phyloP scores from a whole-genome alignment of 129 eudicot genomes.

The Lonicera japonica region DNA sequence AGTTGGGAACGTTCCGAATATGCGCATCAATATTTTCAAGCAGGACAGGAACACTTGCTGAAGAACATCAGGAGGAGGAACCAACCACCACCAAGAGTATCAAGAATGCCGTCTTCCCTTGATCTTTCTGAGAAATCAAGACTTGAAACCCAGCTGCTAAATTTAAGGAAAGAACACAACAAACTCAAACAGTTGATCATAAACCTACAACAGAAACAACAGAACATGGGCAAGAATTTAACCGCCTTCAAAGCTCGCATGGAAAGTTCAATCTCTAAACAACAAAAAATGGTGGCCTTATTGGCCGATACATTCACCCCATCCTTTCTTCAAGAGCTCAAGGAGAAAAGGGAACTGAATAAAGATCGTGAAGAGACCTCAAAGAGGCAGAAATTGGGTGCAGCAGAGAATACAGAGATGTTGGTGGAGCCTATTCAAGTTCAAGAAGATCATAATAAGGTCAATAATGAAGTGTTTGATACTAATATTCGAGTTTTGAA shows the following conservation, averaged over 20 bases:
- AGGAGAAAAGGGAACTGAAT: neutral
- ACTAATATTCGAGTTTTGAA: neutral
- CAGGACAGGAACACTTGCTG: constrained; percentile 23
- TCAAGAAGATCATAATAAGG: no score
- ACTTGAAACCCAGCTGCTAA: neutral
- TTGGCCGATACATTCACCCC: constrained; percentile 9
- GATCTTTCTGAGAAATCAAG: neutral
- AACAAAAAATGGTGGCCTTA: constrained; percentile 1
- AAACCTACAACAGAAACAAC: constrained; percentile 10
- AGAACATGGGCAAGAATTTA: constrained; percentile 2
- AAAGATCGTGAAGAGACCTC: neutral
- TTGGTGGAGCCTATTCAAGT: neutral
- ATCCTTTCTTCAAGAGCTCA: neutral
- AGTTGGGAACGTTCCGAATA: constrained; percentile 27
- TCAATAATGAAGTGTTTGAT: neutral
- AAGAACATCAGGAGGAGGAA: constrained; percentile 24
- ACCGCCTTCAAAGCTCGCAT: neutral
- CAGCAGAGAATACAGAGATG: neutral
- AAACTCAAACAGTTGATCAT: constrained; percentile 5
- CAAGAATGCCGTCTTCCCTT: neutral
- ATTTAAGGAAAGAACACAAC: neutral
- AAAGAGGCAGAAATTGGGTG: neutral
- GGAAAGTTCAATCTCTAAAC: neutral
- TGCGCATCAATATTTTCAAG: constrained; percentile 19
- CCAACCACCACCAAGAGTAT: neutral